phyloP scores from a whole-genome alignment of 2,329 filamentous ascomycete genomes.

The Botrytis elliptica region DNA sequence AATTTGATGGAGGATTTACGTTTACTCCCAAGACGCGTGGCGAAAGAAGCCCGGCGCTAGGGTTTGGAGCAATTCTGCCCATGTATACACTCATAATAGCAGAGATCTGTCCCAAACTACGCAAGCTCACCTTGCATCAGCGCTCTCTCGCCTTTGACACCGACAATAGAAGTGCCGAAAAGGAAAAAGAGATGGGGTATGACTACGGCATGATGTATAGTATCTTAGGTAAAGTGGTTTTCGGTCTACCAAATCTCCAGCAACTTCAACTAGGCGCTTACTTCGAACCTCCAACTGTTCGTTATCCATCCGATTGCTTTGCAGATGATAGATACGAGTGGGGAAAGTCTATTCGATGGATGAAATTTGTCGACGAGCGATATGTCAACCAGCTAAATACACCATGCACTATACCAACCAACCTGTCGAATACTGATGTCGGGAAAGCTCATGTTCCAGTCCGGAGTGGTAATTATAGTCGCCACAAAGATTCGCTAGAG shows the following conservation, averaged over 20 bases:
- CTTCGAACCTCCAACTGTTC: not conserved
- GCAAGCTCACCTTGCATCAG: slow-evolving; percentile 5
- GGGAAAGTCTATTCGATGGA: not conserved
- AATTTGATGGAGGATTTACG: not conserved
- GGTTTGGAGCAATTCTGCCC: not conserved
- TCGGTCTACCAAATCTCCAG: not conserved
- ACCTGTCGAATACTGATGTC: not conserved
- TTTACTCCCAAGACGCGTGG: not conserved
- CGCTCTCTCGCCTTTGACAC: not conserved
- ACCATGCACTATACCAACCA: not conserved
- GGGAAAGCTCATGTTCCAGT: not conserved
- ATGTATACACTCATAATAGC: not conserved
- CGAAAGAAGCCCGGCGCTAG: not conserved
- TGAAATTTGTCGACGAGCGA: not conserved
- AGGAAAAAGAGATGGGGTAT: not conserved
- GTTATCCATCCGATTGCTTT: not conserved
- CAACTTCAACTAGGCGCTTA: not conserved
- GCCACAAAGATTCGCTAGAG: not conserved
- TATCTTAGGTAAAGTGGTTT: not conserved
- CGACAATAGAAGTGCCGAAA: not conserved
- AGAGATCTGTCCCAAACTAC: not conserved
- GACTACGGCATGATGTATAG: not conserved
- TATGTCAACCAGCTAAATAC: not conserved
- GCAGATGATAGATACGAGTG: not conserved
- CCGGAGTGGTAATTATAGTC: not conserved